phyloP scores from a whole-genome alignment of 2,329 filamentous ascomycete genomes.

The Neocucurbitaria cava region DNA sequence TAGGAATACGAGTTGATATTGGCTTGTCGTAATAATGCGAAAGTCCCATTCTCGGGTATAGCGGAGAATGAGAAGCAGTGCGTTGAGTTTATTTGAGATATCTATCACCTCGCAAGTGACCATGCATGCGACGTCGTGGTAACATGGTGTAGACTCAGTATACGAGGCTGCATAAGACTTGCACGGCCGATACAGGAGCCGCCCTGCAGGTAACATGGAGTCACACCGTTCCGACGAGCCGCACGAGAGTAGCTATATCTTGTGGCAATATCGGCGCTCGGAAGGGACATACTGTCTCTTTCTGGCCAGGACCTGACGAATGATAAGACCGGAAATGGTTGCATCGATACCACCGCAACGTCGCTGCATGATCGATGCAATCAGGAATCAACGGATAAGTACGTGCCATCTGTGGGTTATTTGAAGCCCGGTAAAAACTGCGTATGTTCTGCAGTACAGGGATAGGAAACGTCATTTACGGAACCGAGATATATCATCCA shows the following conservation, averaged over 20 bases:
- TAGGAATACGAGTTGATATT: too few relatives aligned
- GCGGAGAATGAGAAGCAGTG: neutral
- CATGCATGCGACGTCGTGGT: neutral
- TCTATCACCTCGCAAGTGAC: neutral
- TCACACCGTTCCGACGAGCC: neutral
- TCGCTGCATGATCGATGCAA: neutral
- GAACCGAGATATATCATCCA: neutral
- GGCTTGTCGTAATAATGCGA: too few relatives aligned
- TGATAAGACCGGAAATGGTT: neutral
- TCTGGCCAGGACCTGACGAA: neutral
- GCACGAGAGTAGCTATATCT: neutral
- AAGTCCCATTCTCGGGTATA: too few relatives aligned
- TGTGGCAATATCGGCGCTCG: neutral
- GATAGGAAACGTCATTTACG: conserved; percentile 8
- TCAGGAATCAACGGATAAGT: neutral
- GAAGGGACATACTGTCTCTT: too few relatives aligned
- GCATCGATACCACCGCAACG: neutral
- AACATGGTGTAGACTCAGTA: neutral
- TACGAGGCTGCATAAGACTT: neutral
- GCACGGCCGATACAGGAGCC: neutral
- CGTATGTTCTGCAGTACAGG: conserved; percentile 5
- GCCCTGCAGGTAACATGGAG: neutral
- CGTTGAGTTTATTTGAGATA: neutral
- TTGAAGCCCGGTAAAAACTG: neutral
- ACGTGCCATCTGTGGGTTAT: neutral